Conservation (phyloP, 305 asterid genomes). For the Solanum chacoense region DNA sequence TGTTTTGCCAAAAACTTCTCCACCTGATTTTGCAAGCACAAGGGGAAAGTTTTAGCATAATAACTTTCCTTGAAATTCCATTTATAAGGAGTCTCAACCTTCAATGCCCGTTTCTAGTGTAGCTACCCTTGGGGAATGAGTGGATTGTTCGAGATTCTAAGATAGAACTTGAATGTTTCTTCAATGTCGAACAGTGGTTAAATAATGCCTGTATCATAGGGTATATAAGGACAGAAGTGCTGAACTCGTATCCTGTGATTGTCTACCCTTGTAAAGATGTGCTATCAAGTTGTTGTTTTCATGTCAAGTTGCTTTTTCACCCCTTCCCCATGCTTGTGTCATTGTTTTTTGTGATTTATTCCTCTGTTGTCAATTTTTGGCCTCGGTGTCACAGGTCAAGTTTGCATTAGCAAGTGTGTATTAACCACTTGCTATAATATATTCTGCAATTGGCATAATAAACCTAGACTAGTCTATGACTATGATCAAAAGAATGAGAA, state of each 20-base stretch:
- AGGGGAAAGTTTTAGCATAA: background rate
- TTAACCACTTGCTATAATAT: background rate
- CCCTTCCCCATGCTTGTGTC: background rate
- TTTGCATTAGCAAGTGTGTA: background rate
- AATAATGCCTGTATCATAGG: background rate
- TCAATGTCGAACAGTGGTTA: background rate
- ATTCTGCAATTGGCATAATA: background rate
- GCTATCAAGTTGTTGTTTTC: background rate
- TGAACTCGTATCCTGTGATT: background rate
- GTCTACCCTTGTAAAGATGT: background rate
- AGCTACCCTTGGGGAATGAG: background rate
- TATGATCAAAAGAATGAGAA: background rate
- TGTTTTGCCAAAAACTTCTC: background rate
- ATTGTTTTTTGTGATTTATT: background rate
- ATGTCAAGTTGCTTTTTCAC: background rate
- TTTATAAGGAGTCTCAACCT: background rate
- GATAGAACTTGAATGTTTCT: background rate
- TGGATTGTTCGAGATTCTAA: background rate
- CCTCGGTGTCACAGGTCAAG: background rate
- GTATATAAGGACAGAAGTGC: background rate
- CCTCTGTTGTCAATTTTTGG: background rate
- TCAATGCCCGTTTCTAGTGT: background rate
- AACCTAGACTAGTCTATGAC: background rate
- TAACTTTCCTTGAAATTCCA: background rate
- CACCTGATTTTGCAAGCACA: background rate